phyloP scores from a whole-genome alignment of 768 basidiomycete genomes.

The Lactifluus pinguis region DNA sequence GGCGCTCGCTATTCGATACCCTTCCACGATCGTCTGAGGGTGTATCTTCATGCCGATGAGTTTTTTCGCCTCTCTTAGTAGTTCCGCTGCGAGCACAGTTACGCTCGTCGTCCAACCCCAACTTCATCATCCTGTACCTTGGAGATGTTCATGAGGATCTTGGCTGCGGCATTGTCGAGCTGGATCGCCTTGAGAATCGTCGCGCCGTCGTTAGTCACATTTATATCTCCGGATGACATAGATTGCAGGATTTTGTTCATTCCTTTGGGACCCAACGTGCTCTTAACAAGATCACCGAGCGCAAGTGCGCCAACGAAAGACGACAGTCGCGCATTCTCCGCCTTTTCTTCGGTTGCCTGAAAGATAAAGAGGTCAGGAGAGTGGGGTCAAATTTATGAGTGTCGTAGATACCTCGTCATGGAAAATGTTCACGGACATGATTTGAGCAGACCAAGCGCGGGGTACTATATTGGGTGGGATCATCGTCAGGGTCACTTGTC shows the following conservation, averaged over 20 bases:
- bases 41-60: conserved; percentile 88
- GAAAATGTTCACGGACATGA: conserved; percentile 67
- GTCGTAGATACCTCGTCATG: conserved; percentile 42
- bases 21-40: conserved; percentile 96
- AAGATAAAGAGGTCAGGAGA: background rate
- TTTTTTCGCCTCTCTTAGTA: conserved; percentile 92
- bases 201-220: conserved; percentile 97
- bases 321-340: conserved; percentile 95
- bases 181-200: conserved; percentile 97
- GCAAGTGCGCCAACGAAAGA: conserved; percentile 97
- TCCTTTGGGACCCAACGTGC: conserved; percentile 95
- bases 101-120: conserved; percentile 90
- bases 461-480: too few relatives aligned
- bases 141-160: conserved; percentile 98
- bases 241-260: conserved; percentile 99
- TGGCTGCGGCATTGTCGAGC: conserved; percentile 96
- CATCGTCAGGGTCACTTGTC: too few relatives aligned
- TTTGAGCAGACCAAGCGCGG: too few relatives aligned
- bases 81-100: conserved; percentile 84
- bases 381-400: background rate
- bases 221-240: conserved; percentile 80
- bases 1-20: conserved; percentile 84
- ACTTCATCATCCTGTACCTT: conserved; percentile 99
- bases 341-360: conserved; percentile 87
- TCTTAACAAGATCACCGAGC: conserved; percentile 96